Percentiles rank a stretch among this genome's conserved stretches.
phyloP scores from a whole-genome alignment of 2,329 filamentous ascomycete genomes.

The Endoconidiophora polonica region DNA sequence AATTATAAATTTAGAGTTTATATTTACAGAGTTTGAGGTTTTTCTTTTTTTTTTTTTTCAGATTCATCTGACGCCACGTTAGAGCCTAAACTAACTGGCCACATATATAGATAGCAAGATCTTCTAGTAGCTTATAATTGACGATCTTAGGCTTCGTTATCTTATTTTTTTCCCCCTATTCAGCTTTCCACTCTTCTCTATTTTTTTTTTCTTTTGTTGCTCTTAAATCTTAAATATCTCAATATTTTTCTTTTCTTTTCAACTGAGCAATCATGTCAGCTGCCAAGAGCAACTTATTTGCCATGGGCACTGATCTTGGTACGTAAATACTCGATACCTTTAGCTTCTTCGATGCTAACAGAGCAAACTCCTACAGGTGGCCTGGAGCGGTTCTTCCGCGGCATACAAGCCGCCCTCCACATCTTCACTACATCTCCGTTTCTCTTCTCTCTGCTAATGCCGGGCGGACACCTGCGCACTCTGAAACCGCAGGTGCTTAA shows the following conservation, averaged over 20 bases:
- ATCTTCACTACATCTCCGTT: constrained; percentile 30
- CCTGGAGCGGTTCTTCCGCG: constrained; percentile 42
- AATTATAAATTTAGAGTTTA: not conserved
- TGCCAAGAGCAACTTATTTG: constrained; percentile 17
- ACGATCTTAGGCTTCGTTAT: no score
- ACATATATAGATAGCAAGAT: no score
- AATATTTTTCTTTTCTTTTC: not conserved
- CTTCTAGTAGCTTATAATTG: no score
- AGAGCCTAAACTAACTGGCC: no score
- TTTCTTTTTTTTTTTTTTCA: not conserved
- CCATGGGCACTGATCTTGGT: constrained; percentile 32
- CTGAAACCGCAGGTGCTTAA: constrained; percentile 18
- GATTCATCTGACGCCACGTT: not conserved
- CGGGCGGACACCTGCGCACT: constrained; percentile 17
- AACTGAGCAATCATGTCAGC: constrained; percentile 6
- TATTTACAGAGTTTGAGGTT: not conserved
- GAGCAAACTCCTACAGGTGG: constrained; percentile 28
- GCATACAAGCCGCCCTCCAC: constrained; percentile 35
- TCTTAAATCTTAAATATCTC: no score
- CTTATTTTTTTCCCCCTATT: not conserved
- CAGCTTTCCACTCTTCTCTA: not conserved
- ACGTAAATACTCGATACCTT: constrained; percentile 14
- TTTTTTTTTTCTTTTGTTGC: not conserved
- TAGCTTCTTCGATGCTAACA: constrained; percentile 33
- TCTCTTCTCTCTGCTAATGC: constrained; percentile 21